Base-by-base conservation (phyloP, 139 green algal genomes). In the Picochlorum sp. region DNA sequence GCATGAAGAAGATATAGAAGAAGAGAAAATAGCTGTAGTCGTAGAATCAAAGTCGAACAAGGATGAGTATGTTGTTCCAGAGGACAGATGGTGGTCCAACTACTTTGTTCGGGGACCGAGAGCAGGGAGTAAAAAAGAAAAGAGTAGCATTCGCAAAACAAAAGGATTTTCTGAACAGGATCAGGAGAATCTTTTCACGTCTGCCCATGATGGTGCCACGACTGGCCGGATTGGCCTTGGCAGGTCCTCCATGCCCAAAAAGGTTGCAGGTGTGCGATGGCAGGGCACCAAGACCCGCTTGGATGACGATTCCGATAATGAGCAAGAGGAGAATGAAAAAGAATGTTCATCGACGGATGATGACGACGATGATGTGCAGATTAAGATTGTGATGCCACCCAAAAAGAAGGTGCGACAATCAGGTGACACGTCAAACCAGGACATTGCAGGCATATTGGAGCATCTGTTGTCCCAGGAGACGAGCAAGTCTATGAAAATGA, bases 141-240 rank as follows among this genome's bases (percentile, higher is more conserved):
- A 55, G 47, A 21, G 6, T 24, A 21, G 47, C 6, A 18, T 26
- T 20, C 18, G 18, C n/a, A 55, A 20, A 26, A 21, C n/a, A n/a
- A 24, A 63, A 13, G 87, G 80, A 34, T 95, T 95, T 58, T 66
- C 58, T 63, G 88, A 95, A 70, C 45, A 92, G 55, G 88, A 95
- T 67, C 88, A 95, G 69, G 76, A 82, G 54, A 79, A 88, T 49
- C 67, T 95, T 45, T 95, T 92, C 77, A 85, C 68, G 24, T 50
- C 59, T 28, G 72, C 78, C 11, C 83, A 95, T 45, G 70, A 83
- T 24, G 72, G 69, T 18, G 81, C 81, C 1, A 85, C 76, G 0
- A 75, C 84, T 45, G 83, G 85, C 30, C 81, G 82, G 49, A 77
- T 87, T 58, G 88, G 88, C 10, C 66, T 96, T 67, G 88, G 88